A percentile compares a stretch with the other conserved stretches of the same genome.
Conservation (phyloP, 2,329 filamentous ascomycete species). For the Amylocarpus encephaloides region DNA sequence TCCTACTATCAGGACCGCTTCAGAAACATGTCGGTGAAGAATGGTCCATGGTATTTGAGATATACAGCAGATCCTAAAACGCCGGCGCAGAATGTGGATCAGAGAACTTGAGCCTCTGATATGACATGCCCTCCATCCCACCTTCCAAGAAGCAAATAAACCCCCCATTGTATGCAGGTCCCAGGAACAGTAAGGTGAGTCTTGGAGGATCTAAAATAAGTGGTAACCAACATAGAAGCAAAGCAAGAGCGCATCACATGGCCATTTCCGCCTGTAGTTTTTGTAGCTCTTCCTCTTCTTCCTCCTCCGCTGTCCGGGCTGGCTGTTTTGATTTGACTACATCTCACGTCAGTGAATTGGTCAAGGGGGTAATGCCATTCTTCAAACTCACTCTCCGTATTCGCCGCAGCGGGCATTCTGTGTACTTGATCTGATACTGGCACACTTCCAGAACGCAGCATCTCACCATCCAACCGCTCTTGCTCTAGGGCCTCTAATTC, state of each 20-base stretch:
- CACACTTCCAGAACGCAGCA: slow-evolving; percentile 81
- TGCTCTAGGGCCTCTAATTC: slow-evolving; percentile 86
- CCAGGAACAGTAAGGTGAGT: slow-evolving; percentile 18
- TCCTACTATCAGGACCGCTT: background rate
- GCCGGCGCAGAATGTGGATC: slow-evolving; percentile 20
- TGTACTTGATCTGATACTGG: slow-evolving; percentile 74
- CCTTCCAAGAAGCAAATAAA: slow-evolving; percentile 17
- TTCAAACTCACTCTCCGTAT: slow-evolving; percentile 63
- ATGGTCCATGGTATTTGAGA: slow-evolving; percentile 16
- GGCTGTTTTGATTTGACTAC: slow-evolving; percentile 46
- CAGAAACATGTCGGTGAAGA: slow-evolving; percentile 2
- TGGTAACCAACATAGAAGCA: slow-evolving; percentile 8
- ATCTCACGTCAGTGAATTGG: slow-evolving; percentile 13
- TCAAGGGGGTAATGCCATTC: slow-evolving; percentile 2
- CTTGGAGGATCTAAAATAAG: slow-evolving; percentile 16
- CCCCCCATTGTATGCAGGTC: slow-evolving; percentile 23
- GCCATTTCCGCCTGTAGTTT: slow-evolving; percentile 97
- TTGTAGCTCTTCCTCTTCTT: slow-evolving; percentile 90
- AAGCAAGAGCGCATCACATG: slow-evolving; percentile 51
- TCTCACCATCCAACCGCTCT: slow-evolving; percentile 86
- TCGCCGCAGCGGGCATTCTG: slow-evolving; percentile 67
- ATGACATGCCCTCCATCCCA: slow-evolving; percentile 8
- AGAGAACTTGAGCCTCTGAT: slow-evolving; percentile 15
- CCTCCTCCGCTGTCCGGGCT: slow-evolving; percentile 64
- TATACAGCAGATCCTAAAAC: slow-evolving; percentile 28